A percentile compares a stretch with the other conserved stretches of the same genome.
These are phyloP conservation scores for Brettanomyces naardenensis DNA, from an alignment of 805 yeast genomes.

Conservation along the genomic window DNA sequence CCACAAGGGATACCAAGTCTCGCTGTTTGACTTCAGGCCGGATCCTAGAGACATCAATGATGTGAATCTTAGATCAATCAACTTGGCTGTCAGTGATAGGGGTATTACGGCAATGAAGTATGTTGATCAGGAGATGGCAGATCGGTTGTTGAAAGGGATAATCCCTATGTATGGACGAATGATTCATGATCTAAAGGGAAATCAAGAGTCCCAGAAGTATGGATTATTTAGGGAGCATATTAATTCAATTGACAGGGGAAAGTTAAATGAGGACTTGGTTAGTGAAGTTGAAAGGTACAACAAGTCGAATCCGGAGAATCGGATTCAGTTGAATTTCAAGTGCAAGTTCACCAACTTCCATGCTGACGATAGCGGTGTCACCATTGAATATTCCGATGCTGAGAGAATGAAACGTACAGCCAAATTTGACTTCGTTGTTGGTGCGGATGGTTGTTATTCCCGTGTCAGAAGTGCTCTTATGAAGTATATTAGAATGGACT, in stretches of 20 bases:
- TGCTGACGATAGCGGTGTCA: slow-evolving; percentile 9
- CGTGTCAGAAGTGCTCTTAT: slow-evolving; percentile 63
- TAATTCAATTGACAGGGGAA: slow-evolving; percentile 75
- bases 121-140: slow-evolving; percentile 53
- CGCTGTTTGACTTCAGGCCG: slow-evolving; percentile 59
- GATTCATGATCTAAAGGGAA: slow-evolving; percentile 69
- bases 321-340: slow-evolving; percentile 41
- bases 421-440: slow-evolving; percentile 56
- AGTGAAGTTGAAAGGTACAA: slow-evolving; percentile 50
- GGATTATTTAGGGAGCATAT: slow-evolving; percentile 79
- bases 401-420: slow-evolving; percentile 3
- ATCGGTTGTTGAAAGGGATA: slow-evolving; percentile 45
- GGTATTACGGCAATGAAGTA: slow-evolving; percentile 65
- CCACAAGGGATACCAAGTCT: slow-evolving; percentile 62
- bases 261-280: slow-evolving; percentile 56
- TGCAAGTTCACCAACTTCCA: slow-evolving; percentile 45
- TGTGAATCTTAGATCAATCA: slow-evolving; percentile 55
- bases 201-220: slow-evolving; percentile 60
- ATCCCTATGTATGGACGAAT: slow-evolving; percentile 87
- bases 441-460: slow-evolving; percentile 84
- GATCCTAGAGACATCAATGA: slow-evolving; percentile 45
- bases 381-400: slow-evolving; percentile 4
- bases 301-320: slow-evolving; percentile 10
- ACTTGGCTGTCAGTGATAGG: slow-evolving; percentile 79
- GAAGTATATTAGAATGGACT: slow-evolving; percentile 59